Evolutionary conservation across 2,329 filamentous ascomycete genomes (phyloP), one percentile per base, ranked within the genome.

Genomic region (Triangularia setosa): DNA sequence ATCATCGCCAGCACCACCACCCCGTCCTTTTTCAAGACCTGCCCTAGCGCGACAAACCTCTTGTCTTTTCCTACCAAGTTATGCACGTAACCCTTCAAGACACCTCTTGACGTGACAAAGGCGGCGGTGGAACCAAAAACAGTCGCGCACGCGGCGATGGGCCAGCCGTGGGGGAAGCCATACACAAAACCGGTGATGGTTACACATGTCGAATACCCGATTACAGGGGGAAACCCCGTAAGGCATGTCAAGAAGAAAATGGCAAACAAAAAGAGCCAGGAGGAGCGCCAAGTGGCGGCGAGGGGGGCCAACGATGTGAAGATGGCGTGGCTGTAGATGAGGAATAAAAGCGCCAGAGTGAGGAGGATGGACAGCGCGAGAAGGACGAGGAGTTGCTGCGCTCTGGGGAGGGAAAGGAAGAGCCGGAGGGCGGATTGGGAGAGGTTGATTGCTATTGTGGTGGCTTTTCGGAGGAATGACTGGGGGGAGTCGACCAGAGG

Each of bases 1-100:
- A 99, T 95, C 84, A 95, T 96, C 67, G 92, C 89, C 55, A 99
- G 83, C 61, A 98, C 87, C 72, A 92, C 90, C 60, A 99, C 77
- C 0, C 95, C 95, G 73, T 99, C 95, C 73, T 91, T 89, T 69
- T 96, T 92, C 67, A 99, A 81, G 7, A 95, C 95, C 72, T 97
- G 84, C 23, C 91, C 87, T 25, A 99, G 84, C 4, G 95, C 95
- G 9, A 95, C 87, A 75, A 99, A 99, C 60, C 93, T 86, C 74
- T 87, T 89, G 78, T 99, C 94, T 69, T 84, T 83, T 63, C 91
- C 91, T 58, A 97, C 90, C 70, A 97, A 83, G 18, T 88, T 83
- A 71, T 93, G 83, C 27, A 98, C 93, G 74, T 93, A 93, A 54
- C 80, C 80, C 69, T 89, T 90, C 65, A 98, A 82, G 53, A 97